A percentile compares a stretch with the other conserved stretches of the same genome.
phyloP scores from a whole-genome alignment of 73 alveolate genomes.

The Tetrahymena thermophila region DNA sequence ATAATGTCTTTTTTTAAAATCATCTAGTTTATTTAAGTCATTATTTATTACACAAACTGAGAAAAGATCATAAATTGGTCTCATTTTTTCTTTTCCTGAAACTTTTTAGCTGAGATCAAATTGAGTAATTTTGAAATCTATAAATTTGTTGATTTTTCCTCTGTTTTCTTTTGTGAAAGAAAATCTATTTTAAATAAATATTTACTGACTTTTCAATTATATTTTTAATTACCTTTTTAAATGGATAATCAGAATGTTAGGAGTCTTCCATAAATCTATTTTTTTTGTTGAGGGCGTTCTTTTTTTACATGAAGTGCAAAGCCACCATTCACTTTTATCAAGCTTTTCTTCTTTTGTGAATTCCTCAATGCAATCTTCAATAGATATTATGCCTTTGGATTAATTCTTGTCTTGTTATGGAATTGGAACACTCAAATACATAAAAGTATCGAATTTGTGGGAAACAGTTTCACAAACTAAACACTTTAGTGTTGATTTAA shows the following conservation, averaged over 20 bases:
- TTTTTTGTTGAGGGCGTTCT: conserved; percentile 63
- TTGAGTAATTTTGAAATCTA: neutral
- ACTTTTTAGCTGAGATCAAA: conserved; percentile 4
- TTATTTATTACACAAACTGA: neutral
- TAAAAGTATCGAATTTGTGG: conserved; percentile 80
- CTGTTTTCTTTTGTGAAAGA: neutral
- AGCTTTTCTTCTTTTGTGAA: conserved; percentile 64
- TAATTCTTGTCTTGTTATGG: neutral
- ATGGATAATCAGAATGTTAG: conserved; percentile 65
- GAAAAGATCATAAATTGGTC: conserved; percentile 35
- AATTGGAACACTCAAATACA: conserved; percentile 61
- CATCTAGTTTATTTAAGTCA: neutral
- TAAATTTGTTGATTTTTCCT: neutral
- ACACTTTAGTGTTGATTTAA: conserved; percentile 68
- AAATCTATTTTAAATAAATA: neutral
- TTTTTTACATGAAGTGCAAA: conserved; percentile 63
- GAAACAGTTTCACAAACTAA: conserved; percentile 53
- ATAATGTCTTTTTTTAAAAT: too few species aligned
- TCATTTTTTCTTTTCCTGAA: conserved; percentile 1
- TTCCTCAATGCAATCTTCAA: conserved; percentile 70
- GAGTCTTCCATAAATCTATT: conserved; percentile 66
- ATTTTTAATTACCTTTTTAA: conserved; percentile 31
- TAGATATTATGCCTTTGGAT: neutral
- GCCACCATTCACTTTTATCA: conserved; percentile 50
- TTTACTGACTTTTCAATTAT: neutral